Conservation (phyloP, 2,329 filamentous ascomycete genomes). For the Botrytis fragariae region DNA sequence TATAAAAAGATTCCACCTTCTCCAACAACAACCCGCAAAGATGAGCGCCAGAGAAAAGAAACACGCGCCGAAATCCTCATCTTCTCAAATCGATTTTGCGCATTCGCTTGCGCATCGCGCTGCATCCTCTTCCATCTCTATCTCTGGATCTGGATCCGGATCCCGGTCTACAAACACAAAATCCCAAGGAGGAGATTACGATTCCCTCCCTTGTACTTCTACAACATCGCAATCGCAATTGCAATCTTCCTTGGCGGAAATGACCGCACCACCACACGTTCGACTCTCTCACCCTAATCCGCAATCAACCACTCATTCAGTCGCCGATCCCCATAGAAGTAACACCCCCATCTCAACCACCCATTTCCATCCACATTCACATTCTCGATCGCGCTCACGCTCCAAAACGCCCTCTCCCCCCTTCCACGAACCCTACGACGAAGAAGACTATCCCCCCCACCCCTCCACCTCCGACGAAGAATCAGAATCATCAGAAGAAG, state of each 20-base stretch:
- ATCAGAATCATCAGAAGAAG: neutral
- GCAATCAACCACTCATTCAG: neutral
- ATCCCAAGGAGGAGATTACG: neutral
- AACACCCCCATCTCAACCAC: neutral
- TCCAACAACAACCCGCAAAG: neutral
- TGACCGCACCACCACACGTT: neutral
- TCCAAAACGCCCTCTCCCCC: neutral
- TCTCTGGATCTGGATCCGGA: neutral
- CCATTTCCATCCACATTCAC: neutral
- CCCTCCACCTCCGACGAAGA: neutral
- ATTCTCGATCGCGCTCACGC: neutral
- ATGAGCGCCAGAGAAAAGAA: slow-evolving; percentile 6
- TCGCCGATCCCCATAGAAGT: neutral
- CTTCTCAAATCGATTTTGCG: neutral
- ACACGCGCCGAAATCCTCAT: neutral
- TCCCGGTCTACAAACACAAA: neutral
- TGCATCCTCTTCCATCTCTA: neutral
- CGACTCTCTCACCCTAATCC: neutral
- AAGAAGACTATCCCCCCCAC: neutral
- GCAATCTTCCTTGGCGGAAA: neutral
- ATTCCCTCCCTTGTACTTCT: neutral
- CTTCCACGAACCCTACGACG: neutral
- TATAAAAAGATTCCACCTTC: neutral
- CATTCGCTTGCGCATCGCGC: neutral
- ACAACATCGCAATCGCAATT: neutral